Percentiles rank a stretch among this genome's conserved stretches.
These are phyloP conservation scores for Blastocystis sp. DNA, from an alignment of 352 stramenopile genomes.

Conservation along the genomic window DNA sequence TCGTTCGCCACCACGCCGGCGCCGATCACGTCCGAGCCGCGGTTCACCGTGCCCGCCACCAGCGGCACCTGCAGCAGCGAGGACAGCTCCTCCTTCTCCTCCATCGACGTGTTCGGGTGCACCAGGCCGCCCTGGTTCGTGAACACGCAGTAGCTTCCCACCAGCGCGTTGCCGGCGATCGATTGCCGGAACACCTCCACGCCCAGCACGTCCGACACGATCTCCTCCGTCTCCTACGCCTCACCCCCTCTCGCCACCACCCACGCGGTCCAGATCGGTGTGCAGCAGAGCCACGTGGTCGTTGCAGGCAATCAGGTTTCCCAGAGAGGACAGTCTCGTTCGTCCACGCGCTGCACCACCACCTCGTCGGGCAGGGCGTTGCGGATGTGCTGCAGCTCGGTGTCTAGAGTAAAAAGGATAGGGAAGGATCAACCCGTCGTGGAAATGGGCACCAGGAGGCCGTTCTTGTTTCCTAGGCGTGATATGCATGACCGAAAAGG, in stretches of 20 bases:
- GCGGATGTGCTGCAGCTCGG: conserved; percentile 97
- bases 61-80: conserved; percentile 92
- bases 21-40: conserved; percentile 95
- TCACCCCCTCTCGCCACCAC: neutral
- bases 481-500: neutral
- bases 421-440: conserved; percentile 76
- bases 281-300: conserved; percentile 98
- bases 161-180: conserved; percentile 94
- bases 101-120: conserved; percentile 93
- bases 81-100: conserved; percentile 98
- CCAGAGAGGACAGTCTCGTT: conserved; percentile 96
- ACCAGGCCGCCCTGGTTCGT: conserved; percentile 98
- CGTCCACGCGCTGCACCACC: conserved; percentile 87
- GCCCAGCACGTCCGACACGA: conserved; percentile 93
- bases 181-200: conserved; percentile 99
- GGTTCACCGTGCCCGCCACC: conserved; percentile 96
- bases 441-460: conserved; percentile 93
- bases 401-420: conserved; percentile 75
- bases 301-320: conserved; percentile 97
- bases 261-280: conserved; percentile 88
- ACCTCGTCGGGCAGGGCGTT: conserved; percentile 93
- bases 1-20: conserved; percentile 98
- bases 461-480: conserved; percentile 86
- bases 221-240: conserved; percentile 75
- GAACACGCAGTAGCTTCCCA: conserved; percentile 96